These are phyloP conservation scores for Penicillium sp. DNA, from an alignment of 2,329 filamentous ascomycete genomes.

Conservation along the genomic window DNA sequence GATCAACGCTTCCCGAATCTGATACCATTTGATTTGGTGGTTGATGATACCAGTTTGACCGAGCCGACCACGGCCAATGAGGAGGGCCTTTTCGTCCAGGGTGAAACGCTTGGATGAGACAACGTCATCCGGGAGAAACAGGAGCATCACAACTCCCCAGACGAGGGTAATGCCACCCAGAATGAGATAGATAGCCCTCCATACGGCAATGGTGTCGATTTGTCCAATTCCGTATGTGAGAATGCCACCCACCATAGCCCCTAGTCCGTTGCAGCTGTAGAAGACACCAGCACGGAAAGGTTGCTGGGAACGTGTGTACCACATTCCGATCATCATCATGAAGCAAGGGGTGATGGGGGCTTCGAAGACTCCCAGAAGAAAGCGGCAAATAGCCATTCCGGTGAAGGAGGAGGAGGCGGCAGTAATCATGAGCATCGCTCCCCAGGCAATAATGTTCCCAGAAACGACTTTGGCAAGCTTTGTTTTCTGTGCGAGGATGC, in stretches of 20 bases:
- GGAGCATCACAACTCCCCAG: conserved; percentile 42
- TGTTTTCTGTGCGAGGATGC: conserved; percentile 33
- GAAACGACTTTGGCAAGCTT: conserved; percentile 28
- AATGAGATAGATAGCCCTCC: conserved; percentile 48
- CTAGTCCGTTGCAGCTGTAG: conserved; percentile 43
- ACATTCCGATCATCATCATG: conserved; percentile 53
- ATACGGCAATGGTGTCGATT: conserved; percentile 43
- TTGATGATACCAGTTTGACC: conserved; percentile 49
- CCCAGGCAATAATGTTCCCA: conserved; percentile 44
- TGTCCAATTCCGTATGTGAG: conserved; percentile 42
- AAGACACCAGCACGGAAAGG: conserved; percentile 49
- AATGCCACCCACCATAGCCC: conserved; percentile 33
- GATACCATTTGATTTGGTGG: conserved; percentile 48
- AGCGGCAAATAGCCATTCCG: conserved; percentile 45
- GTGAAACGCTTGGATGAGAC: conserved; percentile 44
- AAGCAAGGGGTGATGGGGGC: conserved; percentile 50
- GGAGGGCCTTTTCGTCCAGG: conserved; percentile 44
- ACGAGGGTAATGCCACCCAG: conserved; percentile 46
- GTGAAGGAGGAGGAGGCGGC: conserved; percentile 45
- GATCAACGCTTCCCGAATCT: conserved; percentile 49
- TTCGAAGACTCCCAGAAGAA: conserved; percentile 50
- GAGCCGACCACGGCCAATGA: conserved; percentile 41
- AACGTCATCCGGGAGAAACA: conserved; percentile 47
- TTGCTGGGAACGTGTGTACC: conserved; percentile 49
- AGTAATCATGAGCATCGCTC: conserved; percentile 45